These are phyloP conservation scores for Penicillium sp. DNA, from an alignment of 2,329 filamentous ascomycete species.

Conservation along the genomic window DNA sequence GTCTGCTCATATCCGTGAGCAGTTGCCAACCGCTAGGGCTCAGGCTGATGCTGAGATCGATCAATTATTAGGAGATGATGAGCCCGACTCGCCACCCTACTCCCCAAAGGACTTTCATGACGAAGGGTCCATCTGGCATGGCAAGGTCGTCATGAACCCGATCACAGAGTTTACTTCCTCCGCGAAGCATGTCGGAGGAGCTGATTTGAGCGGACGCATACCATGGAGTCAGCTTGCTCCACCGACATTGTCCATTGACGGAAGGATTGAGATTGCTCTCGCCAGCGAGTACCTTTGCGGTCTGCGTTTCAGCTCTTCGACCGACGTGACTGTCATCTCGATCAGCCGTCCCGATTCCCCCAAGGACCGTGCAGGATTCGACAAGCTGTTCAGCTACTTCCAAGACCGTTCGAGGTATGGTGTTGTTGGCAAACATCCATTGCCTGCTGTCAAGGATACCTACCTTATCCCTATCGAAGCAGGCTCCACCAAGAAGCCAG, in stretches of 20 bases:
- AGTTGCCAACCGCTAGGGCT: conserved; percentile 40
- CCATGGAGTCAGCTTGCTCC: conserved; percentile 75
- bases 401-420: conserved; percentile 71
- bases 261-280: conserved; percentile 67
- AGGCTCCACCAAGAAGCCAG: conserved; percentile 60
- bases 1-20: conserved; percentile 32
- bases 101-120: conserved; percentile 66
- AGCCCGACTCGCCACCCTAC: conserved; percentile 71
- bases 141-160: conserved; percentile 64
- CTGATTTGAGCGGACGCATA: conserved; percentile 58
- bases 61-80: conserved; percentile 71
- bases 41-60: conserved; percentile 79
- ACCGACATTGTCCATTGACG: conserved; percentile 53
- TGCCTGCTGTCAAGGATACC: conserved; percentile 72
- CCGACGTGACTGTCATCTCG: conserved; percentile 73
- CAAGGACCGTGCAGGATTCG: conserved; percentile 55
- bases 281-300: conserved; percentile 88
- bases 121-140: conserved; percentile 70
- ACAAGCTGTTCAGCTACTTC: conserved; percentile 81
- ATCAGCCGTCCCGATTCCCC: conserved; percentile 55
- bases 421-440: conserved; percentile 68
- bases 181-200: conserved; percentile 78
- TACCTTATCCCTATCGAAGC: conserved; percentile 80
- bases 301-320: conserved; percentile 68
- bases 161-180: conserved; percentile 65